phyloP scores from a whole-genome alignment of 2,329 filamentous ascomycete genomes.

The Diaporthe ilicicola region DNA sequence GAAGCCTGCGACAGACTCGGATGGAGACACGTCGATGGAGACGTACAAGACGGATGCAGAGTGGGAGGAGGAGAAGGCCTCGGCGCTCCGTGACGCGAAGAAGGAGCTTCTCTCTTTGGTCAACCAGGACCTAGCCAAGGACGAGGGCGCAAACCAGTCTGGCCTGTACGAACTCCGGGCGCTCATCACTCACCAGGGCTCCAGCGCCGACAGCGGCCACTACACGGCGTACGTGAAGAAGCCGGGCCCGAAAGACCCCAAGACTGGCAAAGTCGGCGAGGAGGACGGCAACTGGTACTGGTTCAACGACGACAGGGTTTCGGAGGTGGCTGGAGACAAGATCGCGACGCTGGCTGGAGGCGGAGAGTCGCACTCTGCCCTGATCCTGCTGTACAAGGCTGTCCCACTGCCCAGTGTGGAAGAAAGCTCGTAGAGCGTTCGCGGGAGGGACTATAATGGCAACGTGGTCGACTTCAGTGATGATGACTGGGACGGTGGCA shows the following conservation, averaged over 20 bases:
- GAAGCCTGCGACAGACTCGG: conserved; percentile 52
- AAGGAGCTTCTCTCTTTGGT: conserved; percentile 86
- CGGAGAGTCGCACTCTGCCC: conserved; percentile 84
- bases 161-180: conserved; percentile 94
- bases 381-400: conserved; percentile 81
- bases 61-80: conserved; percentile 84
- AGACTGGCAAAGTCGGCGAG: conserved; percentile 78
- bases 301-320: conserved; percentile 99
- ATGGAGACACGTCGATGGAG: conserved; percentile 79
- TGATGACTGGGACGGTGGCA: neutral
- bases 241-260: conserved; percentile 73
- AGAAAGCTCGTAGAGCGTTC: conserved; percentile 45
- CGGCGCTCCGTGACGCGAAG: conserved; percentile 80
- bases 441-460: neutral
- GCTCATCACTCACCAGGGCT: conserved; percentile 95
- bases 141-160: conserved; percentile 89
- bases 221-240: conserved; percentile 99
- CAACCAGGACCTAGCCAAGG: conserved; percentile 75
- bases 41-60: conserved; percentile 94
- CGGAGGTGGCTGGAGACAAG: conserved; percentile 89
- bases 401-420: conserved; percentile 72
- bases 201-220: conserved; percentile 95
- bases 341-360: conserved; percentile 90
- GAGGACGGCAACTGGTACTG: conserved; percentile 99
- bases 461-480: neutral